phyloP scores from a whole-genome alignment of 768 basidiomycete genomes.

The Leccinum disarticulatum region DNA sequence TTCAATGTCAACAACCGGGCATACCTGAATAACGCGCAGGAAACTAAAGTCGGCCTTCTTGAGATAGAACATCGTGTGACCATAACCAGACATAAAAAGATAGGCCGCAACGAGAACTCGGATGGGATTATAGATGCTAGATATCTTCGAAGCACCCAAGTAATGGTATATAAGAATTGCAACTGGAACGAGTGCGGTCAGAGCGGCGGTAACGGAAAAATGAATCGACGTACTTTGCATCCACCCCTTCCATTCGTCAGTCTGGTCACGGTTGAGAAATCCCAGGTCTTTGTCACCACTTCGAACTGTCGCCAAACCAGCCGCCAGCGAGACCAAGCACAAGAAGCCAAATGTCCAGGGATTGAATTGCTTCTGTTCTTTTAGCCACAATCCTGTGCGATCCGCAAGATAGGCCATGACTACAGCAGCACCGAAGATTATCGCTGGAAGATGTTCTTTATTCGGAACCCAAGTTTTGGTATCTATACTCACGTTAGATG shows the following conservation, averaged over 20 bases:
- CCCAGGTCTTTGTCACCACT: conserved; percentile 80
- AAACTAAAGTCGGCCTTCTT: conserved; percentile 88
- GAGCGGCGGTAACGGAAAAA: not conserved
- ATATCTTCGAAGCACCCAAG: conserved; percentile 83
- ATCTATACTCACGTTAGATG: conserved; percentile 17
- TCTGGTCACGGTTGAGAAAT: conserved; percentile 89
- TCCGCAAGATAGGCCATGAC: conserved; percentile 77
- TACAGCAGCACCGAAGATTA: conserved; percentile 66
- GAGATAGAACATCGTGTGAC: conserved; percentile 84
- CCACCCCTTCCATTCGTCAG: conserved; percentile 98
- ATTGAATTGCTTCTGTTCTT: conserved; percentile 85
- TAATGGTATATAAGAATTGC: conserved; percentile 93
- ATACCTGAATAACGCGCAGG: conserved; percentile 68
- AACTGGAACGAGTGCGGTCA: conserved; percentile 45
- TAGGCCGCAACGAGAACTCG: conserved; percentile 87
- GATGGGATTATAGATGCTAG: conserved; percentile 91
- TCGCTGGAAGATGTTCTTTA: conserved; percentile 37
- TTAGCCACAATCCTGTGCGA: conserved; percentile 83
- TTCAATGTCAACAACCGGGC: conserved; percentile 11
- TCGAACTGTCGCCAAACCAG: conserved; percentile 66
- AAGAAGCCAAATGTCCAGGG: conserved; percentile 65
- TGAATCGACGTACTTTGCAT: conserved; percentile 74
- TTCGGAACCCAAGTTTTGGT: conserved; percentile 17
- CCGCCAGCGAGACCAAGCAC: conserved; percentile 48
- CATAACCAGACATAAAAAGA: conserved; percentile 93